These are phyloP conservation scores for Asterella californica DNA, from an alignment of 225 moss, liverwort and hornwort species.

Conservation along the genomic window DNA sequence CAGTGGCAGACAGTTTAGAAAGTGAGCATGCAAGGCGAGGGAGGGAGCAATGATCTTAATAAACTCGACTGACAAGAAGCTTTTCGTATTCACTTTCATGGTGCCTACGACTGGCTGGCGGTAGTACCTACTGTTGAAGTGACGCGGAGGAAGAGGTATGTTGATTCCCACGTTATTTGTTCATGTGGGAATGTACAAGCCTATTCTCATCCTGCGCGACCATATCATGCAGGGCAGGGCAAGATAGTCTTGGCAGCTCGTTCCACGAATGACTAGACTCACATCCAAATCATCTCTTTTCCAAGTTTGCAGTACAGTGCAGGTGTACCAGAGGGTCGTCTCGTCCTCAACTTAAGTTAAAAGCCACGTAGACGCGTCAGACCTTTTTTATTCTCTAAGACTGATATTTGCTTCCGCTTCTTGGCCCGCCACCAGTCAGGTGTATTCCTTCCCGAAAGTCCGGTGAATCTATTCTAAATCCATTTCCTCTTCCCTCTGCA, in stretches of 20 bases:
- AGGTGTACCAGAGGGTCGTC: too few species aligned
- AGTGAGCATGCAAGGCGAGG: background rate
- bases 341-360: background rate
- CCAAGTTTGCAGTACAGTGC: too few species aligned
- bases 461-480: background rate
- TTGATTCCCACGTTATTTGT: slow-evolving; percentile 13
- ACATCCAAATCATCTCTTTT: slow-evolving; percentile 1
- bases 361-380: background rate
- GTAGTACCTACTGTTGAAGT: background rate
- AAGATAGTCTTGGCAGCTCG: background rate
- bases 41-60: background rate
- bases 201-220: background rate
- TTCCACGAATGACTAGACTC: background rate
- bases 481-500: background rate
- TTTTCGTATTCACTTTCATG: background rate
- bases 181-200: background rate
- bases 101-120: background rate
- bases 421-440: background rate
- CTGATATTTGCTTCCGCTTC: background rate
- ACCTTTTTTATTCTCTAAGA: background rate
- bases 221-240: background rate
- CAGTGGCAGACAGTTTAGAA: background rate
- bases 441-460: background rate
- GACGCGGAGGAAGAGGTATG: background rate
- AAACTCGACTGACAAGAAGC: background rate